Percentiles rank a stretch among this genome's conserved stretches.
Conservation (phyloP, 139 green algal species). For the Coelastrella sp. region DNA sequence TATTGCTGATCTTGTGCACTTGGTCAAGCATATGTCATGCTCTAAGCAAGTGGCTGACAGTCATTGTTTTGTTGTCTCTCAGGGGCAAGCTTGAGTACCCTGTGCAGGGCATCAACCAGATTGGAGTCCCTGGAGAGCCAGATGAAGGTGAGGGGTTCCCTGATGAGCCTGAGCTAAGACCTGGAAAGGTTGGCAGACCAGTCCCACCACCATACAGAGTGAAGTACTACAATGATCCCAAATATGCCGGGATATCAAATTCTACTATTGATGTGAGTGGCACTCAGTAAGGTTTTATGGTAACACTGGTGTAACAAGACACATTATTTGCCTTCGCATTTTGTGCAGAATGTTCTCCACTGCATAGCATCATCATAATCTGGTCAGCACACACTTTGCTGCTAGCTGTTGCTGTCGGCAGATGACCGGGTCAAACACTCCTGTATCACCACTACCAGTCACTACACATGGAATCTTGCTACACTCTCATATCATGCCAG, state of each 20-base stretch:
- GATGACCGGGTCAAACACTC: no score
- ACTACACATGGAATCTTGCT: no score
- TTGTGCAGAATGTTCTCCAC: not conserved
- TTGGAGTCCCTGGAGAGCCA: not conserved
- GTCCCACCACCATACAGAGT: conserved; percentile 3
- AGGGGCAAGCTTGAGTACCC: not conserved
- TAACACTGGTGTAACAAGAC: no score
- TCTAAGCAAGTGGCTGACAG: no score
- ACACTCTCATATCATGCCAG: no score
- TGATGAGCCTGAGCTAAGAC: not conserved
- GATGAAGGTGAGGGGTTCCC: not conserved
- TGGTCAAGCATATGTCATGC: not conserved
- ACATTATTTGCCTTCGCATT: not conserved
- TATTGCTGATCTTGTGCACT: not conserved
- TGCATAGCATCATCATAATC: not conserved
- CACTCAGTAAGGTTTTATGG: no score
- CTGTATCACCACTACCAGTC: no score
- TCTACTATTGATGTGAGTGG: conserved; percentile 12
- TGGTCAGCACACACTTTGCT: no score
- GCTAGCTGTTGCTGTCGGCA: no score
- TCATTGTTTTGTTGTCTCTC: not conserved
- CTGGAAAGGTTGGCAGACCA: conserved; percentile 20
- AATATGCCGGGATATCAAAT: not conserved
- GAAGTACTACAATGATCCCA: conserved; percentile 8
- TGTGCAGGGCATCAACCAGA: conserved; percentile 20